phyloP scores from a whole-genome alignment of 2,329 filamentous ascomycete species.

The Chlorencoelia australis region DNA sequence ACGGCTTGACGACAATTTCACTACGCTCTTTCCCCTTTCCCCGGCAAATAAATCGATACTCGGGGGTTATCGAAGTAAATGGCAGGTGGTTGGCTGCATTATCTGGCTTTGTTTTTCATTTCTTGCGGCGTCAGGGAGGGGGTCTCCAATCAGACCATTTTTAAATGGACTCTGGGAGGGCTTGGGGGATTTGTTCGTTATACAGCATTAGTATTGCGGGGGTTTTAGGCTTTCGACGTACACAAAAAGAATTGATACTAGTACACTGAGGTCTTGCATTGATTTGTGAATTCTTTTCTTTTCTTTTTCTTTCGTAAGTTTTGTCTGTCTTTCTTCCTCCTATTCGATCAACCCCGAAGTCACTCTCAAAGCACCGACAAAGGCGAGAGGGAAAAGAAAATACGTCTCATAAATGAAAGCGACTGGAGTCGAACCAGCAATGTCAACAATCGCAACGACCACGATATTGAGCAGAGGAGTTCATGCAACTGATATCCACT shows the following conservation, averaged over 20 bases:
- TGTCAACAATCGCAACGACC: background rate
- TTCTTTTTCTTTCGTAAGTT: too few species aligned
- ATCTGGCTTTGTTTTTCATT: conserved; percentile 9
- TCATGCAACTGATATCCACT: too few species aligned
- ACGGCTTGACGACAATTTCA: conserved; percentile 24
- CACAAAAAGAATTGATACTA: background rate
- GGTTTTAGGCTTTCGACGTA: conserved; percentile 10
- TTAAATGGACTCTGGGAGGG: conserved; percentile 9
- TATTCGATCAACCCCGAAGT: too few species aligned
- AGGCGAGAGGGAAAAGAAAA: too few species aligned
- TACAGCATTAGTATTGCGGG: conserved; percentile 11
- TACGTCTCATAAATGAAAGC: too few species aligned
- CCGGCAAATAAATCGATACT: conserved; percentile 6
- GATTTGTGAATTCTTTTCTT: background rate
- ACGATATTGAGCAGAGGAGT: too few species aligned
- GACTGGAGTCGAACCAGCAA: background rate
- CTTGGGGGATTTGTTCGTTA: conserved; percentile 9
- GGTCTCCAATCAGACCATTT: conserved; percentile 7
- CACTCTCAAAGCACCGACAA: too few species aligned
- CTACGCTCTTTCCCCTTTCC: conserved; percentile 15
- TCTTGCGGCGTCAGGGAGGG: conserved; percentile 11
- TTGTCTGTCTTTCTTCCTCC: too few species aligned
- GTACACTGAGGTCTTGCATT: background rate
- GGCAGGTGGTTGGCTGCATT: conserved; percentile 19
- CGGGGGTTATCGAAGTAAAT: conserved; percentile 5